Base-by-base conservation (phyloP, 2,329 filamentous ascomycete species). In the Calonectria multiphialidica region DNA sequence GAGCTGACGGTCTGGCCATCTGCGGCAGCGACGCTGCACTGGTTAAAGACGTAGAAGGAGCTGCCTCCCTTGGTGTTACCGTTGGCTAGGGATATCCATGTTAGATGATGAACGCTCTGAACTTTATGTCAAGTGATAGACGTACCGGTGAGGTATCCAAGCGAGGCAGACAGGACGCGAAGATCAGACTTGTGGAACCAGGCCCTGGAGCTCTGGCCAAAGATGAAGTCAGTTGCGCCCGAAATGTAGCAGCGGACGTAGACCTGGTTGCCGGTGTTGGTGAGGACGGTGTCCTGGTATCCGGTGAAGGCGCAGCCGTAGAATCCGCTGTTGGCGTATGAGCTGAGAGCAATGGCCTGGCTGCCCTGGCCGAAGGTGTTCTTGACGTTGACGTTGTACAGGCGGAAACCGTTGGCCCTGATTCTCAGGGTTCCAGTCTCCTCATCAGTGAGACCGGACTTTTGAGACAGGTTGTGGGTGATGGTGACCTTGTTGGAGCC, bases 361-460 rank as follows among this genome's bases (percentile, higher is more conserved):
- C 81, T 84, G 1, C 86, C 86, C 71, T 85, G 71, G 33, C 87
- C 87, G 67, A 85, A 86, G 0, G 82, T 83, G 75, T 88, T 89
- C 12, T 82, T 81, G 15, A 88, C 81, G 66, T 88, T 90, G 80
- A 93, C 84, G 74, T 93, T 93, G 84, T 93, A 93, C 18, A 92
- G 82, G 76, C 88, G 89, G 70, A 92, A 86, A 76, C 89, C 40
- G 23, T 87, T 5, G 82, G 78, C 0, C 76, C 84, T 83, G 30
- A 87, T 83, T 16, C 85, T 81, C 42, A 88, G 81, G 0, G 86
- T 86, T 1, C 83, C 86, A 1, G 84, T 91, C 70, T 81, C 79
- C 74, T 93, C 91, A 73, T 93, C 89, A 75, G 80, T 87, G 47
- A 85, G 75, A 0, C 84, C 84, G 70, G 86, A 82, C 21, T 86